These are phyloP conservation scores for Strigomonas galati DNA, from an alignment of 208 protist species.

Conservation along the genomic window DNA sequence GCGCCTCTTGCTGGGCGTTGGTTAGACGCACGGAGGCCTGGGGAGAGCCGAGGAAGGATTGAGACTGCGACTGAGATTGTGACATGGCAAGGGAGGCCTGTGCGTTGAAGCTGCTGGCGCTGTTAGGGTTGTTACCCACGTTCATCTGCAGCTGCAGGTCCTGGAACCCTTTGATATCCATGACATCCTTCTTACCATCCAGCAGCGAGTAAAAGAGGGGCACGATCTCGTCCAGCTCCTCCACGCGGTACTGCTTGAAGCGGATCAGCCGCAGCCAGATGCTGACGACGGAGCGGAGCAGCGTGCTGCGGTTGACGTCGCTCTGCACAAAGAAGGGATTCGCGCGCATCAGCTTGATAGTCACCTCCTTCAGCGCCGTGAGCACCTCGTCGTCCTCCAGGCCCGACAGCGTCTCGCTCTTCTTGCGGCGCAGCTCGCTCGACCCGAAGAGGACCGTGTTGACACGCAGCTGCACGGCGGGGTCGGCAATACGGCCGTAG, in stretches of 20 bases:
- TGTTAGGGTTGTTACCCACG: not conserved
- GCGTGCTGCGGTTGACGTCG: conserved; percentile 37
- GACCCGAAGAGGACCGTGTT: conserved; percentile 67
- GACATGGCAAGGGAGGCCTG: not conserved
- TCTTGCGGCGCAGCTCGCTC: conserved; percentile 42
- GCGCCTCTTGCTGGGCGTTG: not conserved
- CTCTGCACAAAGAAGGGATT: conserved; percentile 64
- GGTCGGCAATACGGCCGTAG: conserved; percentile 34
- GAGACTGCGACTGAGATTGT: not conserved
- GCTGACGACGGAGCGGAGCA: conserved; percentile 42
- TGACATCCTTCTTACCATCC: conserved; percentile 46
- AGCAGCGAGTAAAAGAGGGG: conserved; percentile 54
- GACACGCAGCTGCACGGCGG: conserved; percentile 50
- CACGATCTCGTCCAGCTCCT: conserved; percentile 41
- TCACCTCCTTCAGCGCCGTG: conserved; percentile 35
- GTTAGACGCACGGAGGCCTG: not conserved
- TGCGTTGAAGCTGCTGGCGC: not conserved
- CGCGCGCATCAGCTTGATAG: conserved; percentile 45
- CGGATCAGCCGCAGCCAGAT: conserved; percentile 46
- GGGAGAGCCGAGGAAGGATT: too few relatives aligned
- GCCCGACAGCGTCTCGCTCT: conserved; percentile 28
- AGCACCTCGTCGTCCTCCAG: conserved; percentile 52
- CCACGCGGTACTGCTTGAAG: conserved; percentile 48
- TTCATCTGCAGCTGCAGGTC: not conserved
- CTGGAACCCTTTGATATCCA: conserved; percentile 11